A percentile compares a stretch with the other conserved stretches of the same genome.
phyloP scores from a whole-genome alignment of 1,284 basidiomycete genomes.

The Marasmius fiardii region DNA sequence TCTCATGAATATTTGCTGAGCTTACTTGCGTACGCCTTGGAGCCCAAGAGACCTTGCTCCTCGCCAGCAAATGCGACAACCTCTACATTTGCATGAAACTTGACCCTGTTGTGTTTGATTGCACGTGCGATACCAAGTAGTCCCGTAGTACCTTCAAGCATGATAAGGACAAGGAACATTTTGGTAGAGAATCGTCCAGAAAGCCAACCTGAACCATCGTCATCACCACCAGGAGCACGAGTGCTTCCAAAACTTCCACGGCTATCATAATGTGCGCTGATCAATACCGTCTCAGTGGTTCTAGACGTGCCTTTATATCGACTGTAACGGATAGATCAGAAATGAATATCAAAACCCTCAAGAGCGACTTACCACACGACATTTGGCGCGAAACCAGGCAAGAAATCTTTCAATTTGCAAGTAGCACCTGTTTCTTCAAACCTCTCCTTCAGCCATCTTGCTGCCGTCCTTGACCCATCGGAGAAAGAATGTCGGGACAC shows the following conservation, averaged over 20 bases:
- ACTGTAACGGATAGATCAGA: constrained; percentile 29
- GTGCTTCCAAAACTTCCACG: constrained; percentile 80
- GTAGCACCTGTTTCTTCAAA: constrained; percentile 72
- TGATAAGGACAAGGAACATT: background rate
- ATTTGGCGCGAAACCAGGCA: constrained; percentile 76
- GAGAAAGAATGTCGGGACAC: constrained; percentile 78
- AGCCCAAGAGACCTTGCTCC: constrained; percentile 68
- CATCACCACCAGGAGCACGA: constrained; percentile 55
- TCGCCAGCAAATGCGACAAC: constrained; percentile 71
- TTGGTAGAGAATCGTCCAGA: background rate
- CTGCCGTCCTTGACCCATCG: constrained; percentile 63
- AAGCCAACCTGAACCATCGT: constrained; percentile 20
- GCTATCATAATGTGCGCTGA: constrained; percentile 85
- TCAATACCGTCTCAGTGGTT: constrained; percentile 59
- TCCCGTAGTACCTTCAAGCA: constrained; percentile 45
- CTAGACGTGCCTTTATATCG: constrained; percentile 48
- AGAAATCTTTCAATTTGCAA: constrained; percentile 66
- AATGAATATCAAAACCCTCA: background rate
- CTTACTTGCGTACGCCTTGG: constrained; percentile 63
- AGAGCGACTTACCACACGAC: constrained; percentile 64
- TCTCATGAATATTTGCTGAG: constrained; percentile 6
- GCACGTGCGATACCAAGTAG: constrained; percentile 75
- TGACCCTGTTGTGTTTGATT: constrained; percentile 59
- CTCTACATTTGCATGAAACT: constrained; percentile 66
- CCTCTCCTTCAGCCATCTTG: constrained; percentile 68